phyloP scores from a whole-genome alignment of 2,329 filamentous ascomycete species.

The Cytospora leucostoma region DNA sequence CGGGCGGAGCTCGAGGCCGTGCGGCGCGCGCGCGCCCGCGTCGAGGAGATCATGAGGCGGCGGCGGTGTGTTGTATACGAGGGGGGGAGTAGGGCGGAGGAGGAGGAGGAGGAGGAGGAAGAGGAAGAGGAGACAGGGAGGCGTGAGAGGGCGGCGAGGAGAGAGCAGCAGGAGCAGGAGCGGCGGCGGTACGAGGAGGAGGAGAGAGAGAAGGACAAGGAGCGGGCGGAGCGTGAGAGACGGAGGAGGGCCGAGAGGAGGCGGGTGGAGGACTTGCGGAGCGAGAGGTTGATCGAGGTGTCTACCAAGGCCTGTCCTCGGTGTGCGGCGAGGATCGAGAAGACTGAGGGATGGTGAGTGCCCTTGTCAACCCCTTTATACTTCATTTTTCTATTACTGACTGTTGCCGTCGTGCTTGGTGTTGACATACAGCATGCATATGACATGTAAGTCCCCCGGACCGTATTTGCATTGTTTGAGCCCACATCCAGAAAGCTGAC shows the following conservation, averaged over 20 bases:
- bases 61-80: background rate
- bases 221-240: constrained; percentile 7
- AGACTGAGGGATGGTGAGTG: constrained; percentile 29
- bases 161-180: constrained; percentile 1
- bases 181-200: constrained; percentile 11
- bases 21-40: constrained; percentile 45
- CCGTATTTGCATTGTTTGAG: background rate
- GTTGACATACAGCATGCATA: constrained; percentile 26
- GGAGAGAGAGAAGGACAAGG: constrained; percentile 9
- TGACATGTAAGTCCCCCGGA: constrained; percentile 28
- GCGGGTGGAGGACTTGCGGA: constrained; percentile 24
- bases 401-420: background rate
- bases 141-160: background rate
- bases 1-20: constrained; percentile 40
- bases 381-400: background rate
- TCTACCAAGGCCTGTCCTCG: constrained; percentile 29
- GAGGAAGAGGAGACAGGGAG: too few species aligned
- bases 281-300: constrained; percentile 19
- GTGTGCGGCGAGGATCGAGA: constrained; percentile 29
- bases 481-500: background rate
- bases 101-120: background rate
- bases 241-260: constrained; percentile 10
- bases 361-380: too few species aligned
- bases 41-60: constrained; percentile 30
- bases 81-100: background rate